Percentiles rank a stretch among this genome's conserved stretches.
These are phyloP conservation scores for Aphanomyces invadans DNA, from an alignment of 352 stramenopile species.

Conservation along the genomic window DNA sequence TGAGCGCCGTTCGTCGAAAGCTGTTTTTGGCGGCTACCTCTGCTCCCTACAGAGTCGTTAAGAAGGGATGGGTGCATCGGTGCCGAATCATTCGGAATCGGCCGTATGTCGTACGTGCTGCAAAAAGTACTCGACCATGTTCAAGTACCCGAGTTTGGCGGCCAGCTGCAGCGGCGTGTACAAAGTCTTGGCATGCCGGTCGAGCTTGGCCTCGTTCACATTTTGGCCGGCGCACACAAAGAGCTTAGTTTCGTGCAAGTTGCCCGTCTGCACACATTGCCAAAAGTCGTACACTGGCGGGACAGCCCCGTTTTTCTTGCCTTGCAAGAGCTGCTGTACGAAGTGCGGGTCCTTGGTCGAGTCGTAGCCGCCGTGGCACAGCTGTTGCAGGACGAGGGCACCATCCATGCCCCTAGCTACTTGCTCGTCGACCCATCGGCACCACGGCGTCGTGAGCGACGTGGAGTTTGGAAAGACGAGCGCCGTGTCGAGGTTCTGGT, in stretches of 20 bases:
- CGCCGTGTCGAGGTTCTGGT: slow-evolving; percentile 22
- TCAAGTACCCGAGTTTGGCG: slow-evolving; percentile 36
- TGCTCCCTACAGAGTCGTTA: slow-evolving; percentile 28
- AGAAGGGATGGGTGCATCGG: too few species aligned
- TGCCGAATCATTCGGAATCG: too few species aligned
- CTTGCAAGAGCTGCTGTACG: slow-evolving; percentile 37
- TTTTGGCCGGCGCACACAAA: slow-evolving; percentile 63
- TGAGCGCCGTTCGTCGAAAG: slow-evolving; percentile 48
- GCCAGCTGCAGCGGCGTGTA: slow-evolving; percentile 49
- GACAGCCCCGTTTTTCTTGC: slow-evolving; percentile 23
- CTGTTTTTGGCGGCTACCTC: slow-evolving; percentile 39
- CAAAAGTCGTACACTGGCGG: slow-evolving; percentile 25
- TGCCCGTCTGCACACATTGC: neutral
- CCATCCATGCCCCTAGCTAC: slow-evolving; percentile 51
- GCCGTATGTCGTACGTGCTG: slow-evolving; percentile 16
- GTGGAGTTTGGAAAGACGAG: slow-evolving; percentile 27
- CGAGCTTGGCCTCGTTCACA: slow-evolving; percentile 36
- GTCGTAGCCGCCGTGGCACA: slow-evolving; percentile 43
- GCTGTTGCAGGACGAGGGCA: slow-evolving; percentile 43
- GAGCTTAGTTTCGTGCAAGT: slow-evolving; percentile 47
- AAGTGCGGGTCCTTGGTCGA: slow-evolving; percentile 45
- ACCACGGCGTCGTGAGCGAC: slow-evolving; percentile 48
- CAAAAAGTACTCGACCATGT: slow-evolving; percentile 44
- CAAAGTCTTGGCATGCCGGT: slow-evolving; percentile 32
- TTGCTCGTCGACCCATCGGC: slow-evolving; percentile 57